A percentile compares a stretch with the other conserved stretches of the same genome.
Evolutionary conservation across 176 grass and related monocot species (phyloP).

Genomic region (Leersia perrieri): DNA sequence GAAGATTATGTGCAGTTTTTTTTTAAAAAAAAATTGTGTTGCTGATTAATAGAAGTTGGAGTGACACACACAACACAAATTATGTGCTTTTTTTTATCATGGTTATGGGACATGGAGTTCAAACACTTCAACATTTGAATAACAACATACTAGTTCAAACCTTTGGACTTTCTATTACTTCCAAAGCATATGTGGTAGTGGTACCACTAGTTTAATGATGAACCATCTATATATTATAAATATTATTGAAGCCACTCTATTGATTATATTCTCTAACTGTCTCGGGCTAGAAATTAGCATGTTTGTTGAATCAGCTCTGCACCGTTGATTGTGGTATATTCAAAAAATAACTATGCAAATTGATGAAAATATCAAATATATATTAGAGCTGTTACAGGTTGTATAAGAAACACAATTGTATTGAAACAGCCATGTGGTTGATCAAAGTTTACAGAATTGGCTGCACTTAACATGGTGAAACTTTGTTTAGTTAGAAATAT

Average conservation of each 20-base stretch:
- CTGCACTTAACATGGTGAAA: background rate
- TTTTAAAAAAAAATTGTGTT: too few relatives aligned
- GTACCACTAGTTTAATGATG: background rate
- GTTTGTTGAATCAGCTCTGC: background rate
- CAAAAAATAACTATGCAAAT: background rate
- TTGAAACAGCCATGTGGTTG: background rate
- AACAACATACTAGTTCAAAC: slow-evolving; percentile 5
- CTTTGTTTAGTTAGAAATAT: slow-evolving; percentile 22
- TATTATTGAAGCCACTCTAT: background rate
- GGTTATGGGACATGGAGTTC: background rate
- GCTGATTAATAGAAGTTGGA: background rate
- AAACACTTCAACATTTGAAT: background rate
- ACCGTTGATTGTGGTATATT: background rate
- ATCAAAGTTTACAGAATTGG: background rate
- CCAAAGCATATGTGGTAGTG: background rate
- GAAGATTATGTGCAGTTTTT: background rate
- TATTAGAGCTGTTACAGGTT: background rate
- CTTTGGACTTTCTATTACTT: background rate
- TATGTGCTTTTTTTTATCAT: background rate
- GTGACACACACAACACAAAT: background rate
- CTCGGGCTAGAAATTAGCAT: background rate
- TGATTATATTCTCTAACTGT: background rate
- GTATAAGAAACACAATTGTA: background rate
- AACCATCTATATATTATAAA: background rate
- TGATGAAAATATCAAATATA: background rate